Percentiles rank a stretch among this genome's conserved stretches.
Evolutionary conservation across 2,329 filamentous ascomycete species (phyloP).

Genomic region (Fusarium avenaceum): DNA sequence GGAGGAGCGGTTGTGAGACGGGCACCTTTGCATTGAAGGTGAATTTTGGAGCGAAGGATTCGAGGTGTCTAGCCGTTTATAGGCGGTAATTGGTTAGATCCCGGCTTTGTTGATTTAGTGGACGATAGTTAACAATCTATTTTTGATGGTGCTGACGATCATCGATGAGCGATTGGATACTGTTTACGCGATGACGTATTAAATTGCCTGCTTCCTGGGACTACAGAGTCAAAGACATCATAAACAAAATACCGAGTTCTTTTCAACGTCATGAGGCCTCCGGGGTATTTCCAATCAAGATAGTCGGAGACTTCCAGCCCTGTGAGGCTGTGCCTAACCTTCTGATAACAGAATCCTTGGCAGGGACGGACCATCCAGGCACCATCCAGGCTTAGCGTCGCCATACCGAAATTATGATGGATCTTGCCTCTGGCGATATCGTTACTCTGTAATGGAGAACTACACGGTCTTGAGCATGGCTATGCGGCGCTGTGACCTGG

Average conservation of each 20-base stretch:
- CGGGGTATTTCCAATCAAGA: fast-evolving
- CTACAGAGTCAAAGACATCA: no score
- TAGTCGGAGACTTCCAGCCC: background rate
- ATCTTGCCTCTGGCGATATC: background rate
- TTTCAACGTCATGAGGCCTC: background rate
- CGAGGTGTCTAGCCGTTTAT: background rate
- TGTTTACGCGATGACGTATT: no score
- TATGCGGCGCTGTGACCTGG: background rate
- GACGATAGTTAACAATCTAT: no score
- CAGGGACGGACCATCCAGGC: background rate
- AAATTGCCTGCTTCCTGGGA: no score
- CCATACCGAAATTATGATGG: background rate
- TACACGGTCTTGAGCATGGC: background rate
- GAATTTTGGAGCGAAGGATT: background rate
- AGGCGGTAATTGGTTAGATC: no score
- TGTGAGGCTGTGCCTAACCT: constrained; percentile 9
- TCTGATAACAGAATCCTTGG: background rate
- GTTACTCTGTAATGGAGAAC: background rate
- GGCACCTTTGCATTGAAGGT: background rate
- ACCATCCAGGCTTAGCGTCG: background rate
- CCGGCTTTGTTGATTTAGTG: no score
- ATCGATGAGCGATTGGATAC: no score
- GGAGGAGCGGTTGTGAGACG: background rate
- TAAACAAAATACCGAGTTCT: no score
- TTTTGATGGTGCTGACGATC: no score